Conservation (phyloP, 148 eudicot species). For the Agrostemma githago region DNA sequence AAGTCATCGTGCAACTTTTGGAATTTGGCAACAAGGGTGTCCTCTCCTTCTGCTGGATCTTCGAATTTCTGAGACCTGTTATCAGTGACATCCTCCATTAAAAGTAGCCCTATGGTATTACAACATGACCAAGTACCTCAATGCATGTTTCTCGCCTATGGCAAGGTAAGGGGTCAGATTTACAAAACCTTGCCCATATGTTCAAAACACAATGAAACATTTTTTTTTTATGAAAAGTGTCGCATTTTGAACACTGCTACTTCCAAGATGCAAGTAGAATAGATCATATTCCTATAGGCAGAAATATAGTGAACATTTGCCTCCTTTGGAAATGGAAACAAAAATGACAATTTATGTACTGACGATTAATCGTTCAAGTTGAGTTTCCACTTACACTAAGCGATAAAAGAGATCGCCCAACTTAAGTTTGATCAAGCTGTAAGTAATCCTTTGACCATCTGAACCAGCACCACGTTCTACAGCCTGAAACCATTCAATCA, state of each 20-base stretch:
- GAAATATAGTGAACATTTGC: too few species aligned
- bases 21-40: constrained; percentile 62
- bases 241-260: neutral
- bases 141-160: neutral
- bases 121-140: neutral
- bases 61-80: constrained; percentile 90
- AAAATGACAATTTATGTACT: neutral
- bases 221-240: neutral
- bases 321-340: neutral
- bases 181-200: neutral
- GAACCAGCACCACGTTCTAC: constrained; percentile 93
- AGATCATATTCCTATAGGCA: too few species aligned
- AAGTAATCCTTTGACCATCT: constrained; percentile 81
- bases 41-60: constrained; percentile 94
- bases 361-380: too few species aligned
- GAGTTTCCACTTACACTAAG: constrained; percentile 65
- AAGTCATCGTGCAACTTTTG: constrained; percentile 74
- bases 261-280: too few species aligned
- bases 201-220: neutral
- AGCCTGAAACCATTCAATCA: constrained; percentile 40
- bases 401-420: constrained; percentile 88
- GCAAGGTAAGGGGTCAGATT: neutral
- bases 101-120: neutral
- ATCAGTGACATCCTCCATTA: constrained; percentile 1
- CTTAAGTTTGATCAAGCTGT: constrained; percentile 74